phyloP scores from a whole-genome alignment of 228 moss, liverwort and hornwort species.

The Sphagnum fallax region DNA sequence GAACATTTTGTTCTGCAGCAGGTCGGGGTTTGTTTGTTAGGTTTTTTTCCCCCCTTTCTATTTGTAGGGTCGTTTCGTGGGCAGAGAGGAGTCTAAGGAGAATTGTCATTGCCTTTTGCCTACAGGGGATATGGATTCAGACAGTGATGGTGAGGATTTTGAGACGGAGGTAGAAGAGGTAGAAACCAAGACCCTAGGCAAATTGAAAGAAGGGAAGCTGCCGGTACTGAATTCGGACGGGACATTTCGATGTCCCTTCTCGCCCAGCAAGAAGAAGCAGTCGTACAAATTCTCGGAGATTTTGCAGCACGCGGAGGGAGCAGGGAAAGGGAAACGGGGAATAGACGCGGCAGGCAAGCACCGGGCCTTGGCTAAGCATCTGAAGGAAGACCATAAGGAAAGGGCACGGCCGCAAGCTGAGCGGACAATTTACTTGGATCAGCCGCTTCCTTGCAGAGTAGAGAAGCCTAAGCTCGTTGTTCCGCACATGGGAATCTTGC shows the following conservation, averaged over 20 bases:
- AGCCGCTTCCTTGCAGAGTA: constrained; percentile 36
- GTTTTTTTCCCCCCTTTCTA: no score
- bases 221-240: constrained; percentile 44
- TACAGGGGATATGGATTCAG: no score
- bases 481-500: constrained; percentile 73
- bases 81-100: no score
- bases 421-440: constrained; percentile 46
- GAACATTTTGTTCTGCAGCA: no score
- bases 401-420: constrained; percentile 51
- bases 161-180: constrained; percentile 49
- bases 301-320: constrained; percentile 65
- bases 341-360: constrained; percentile 52
- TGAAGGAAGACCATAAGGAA: constrained; percentile 29
- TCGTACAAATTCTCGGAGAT: constrained; percentile 64
- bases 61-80: no score
- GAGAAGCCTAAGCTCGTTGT: constrained; percentile 50
- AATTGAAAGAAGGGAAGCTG: constrained; percentile 22
- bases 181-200: constrained; percentile 16
- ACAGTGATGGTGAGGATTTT: constrained; percentile 12
- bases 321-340: constrained; percentile 59
- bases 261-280: constrained; percentile 80
- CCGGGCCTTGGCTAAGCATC: constrained; percentile 42
- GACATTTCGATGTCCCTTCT: constrained; percentile 68
- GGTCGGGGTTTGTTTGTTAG: no score
- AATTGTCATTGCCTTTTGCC: no score